These are phyloP conservation scores for Termitomyces sp. DNA, from an alignment of 768 basidiomycete species.

Conservation along the genomic window DNA sequence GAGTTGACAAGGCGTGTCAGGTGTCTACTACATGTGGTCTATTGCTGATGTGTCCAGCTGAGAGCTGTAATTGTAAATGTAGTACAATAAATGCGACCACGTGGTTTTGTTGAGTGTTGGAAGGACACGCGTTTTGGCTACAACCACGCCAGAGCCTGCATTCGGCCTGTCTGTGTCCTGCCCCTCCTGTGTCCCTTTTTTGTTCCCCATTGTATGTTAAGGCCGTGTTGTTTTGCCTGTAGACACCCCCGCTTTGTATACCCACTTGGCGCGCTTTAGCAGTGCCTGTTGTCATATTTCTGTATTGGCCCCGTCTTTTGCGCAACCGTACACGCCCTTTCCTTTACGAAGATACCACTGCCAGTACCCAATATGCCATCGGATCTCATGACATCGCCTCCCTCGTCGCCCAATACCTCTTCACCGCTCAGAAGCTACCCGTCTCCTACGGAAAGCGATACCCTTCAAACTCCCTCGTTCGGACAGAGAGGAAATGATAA, in stretches of 20 bases:
- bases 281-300: constrained; percentile 12
- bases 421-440: constrained; percentile 22
- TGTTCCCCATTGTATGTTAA: constrained; percentile 8
- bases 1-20: constrained; percentile 25
- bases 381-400: constrained; percentile 21
- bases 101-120: background rate
- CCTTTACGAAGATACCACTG: constrained; percentile 14
- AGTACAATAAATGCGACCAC: constrained; percentile 5
- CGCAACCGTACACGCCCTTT: background rate
- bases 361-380: constrained; percentile 19
- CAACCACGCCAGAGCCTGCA: constrained; percentile 12
- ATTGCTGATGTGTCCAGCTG: constrained; percentile 39
- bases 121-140: background rate
- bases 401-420: constrained; percentile 27
- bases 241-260: constrained; percentile 3
- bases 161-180: constrained; percentile 10
- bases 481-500: constrained; percentile 14
- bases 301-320: constrained; percentile 5
- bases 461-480: constrained; percentile 33
- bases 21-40: constrained; percentile 88
- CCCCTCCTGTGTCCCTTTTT: constrained; percentile 10
- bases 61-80: background rate
- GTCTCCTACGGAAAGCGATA: constrained; percentile 33
- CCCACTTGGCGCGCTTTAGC: constrained; percentile 11
- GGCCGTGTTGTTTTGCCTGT: constrained; percentile 10